Base-by-base conservation (phyloP, 1,139 yeast genomes). In the Yarrowia galli region DNA sequence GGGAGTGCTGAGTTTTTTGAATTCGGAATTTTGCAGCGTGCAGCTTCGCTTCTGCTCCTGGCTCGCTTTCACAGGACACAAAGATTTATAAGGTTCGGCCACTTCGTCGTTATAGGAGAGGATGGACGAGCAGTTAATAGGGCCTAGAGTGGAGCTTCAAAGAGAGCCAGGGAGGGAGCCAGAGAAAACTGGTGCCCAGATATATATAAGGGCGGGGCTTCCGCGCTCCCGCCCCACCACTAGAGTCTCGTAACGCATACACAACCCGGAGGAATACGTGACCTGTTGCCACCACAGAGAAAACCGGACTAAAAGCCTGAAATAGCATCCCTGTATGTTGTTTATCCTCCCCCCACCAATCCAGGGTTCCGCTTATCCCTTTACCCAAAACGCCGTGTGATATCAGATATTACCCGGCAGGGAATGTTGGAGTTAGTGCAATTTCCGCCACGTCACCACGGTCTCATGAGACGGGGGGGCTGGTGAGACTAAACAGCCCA, bases 41-140 rank as follows among this genome's bases (percentile, higher is more conserved):
- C 64, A 58, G 61, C 51, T 58, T 58, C 64, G 64, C 64, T 58
- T 58, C 64, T 58, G 64, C 49, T 56, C 48, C 48, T 42, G 64
- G 60, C 49, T 58, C 64, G 51, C 51, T 58, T 58, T 58, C 64
- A 58, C 51, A 43, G 61, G 61, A 54, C 60, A 54, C 46, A 54
- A 40, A 38, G 61, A 54, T 53, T 36, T 53, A 53, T 54, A 54
- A 40, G 46, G 61, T 54, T 54, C 18, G 46, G 61, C 23, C 61
- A 36, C 60, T 53, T 40, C 46, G 61, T 40, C 61, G 61, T 40
- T 40, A 40, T 54, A 54, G 61, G 61, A 25, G 61, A 36, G 60
- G 54, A 32, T 35, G 42, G 25, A 38, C 45, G 60, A 36, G 40
- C 60, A 51, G 45, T 36, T 23, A 53, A 53, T 25, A 49, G 38